Conservation (phyloP, 2,329 filamentous ascomycete species). For the Sclerotinia trifoliorum region DNA sequence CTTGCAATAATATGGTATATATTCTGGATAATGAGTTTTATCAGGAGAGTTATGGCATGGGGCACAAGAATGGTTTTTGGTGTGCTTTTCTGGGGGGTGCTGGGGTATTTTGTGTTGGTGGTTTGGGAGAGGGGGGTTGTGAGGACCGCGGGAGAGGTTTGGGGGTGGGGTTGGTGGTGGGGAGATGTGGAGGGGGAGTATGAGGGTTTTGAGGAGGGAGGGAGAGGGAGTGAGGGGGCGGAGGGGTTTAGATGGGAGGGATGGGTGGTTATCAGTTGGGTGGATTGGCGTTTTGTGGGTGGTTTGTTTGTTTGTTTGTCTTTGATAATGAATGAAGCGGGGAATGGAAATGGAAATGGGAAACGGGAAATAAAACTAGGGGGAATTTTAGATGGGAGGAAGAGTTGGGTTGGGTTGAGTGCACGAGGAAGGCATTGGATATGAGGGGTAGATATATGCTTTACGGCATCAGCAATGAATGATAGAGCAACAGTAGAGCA, state of each 20-base stretch:
- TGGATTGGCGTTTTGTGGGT: background rate
- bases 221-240: conserved; percentile 36
- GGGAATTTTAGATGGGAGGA: conserved; percentile 21
- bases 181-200: conserved; percentile 60
- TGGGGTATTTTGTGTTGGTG: conserved; percentile 54
- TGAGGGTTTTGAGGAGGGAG: conserved; percentile 45
- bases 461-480: background rate
- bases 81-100: conserved; percentile 61
- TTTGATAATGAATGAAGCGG: too few species aligned
- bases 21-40: conserved; percentile 66
- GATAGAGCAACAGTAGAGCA: background rate
- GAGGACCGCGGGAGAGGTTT: conserved; percentile 61
- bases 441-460: background rate
- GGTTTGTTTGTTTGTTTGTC: too few species aligned
- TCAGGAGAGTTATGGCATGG: conserved; percentile 71
- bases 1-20: conserved; percentile 50
- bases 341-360: background rate
- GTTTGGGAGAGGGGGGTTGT: conserved; percentile 66
- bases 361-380: background rate
- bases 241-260: conserved; percentile 24
- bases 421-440: background rate
- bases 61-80: conserved; percentile 68
- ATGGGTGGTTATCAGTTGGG: background rate
- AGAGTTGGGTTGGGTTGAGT: background rate
- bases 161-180: conserved; percentile 50